Conservation (phyloP, 768 basidiomycete genomes). For the Lactarius psammicola region DNA sequence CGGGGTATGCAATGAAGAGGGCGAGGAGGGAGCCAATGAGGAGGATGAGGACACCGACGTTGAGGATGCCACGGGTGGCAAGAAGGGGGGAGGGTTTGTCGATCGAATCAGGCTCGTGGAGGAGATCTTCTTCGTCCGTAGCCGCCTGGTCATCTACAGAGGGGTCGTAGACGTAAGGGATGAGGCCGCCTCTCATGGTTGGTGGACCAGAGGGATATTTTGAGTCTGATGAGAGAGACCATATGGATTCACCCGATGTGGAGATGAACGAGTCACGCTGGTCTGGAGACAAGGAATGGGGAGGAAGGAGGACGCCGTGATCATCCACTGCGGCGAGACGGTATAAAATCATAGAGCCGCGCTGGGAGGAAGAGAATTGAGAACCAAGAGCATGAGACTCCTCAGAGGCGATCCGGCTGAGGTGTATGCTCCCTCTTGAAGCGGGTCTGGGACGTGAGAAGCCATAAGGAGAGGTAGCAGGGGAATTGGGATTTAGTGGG, state of each 20-base stretch:
- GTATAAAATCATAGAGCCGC: constrained; percentile 68
- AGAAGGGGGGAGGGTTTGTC: constrained; percentile 41
- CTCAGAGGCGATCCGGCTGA: constrained; percentile 47
- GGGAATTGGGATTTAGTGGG: constrained; percentile 50
- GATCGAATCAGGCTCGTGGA: constrained; percentile 58
- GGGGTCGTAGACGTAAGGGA: constrained; percentile 74
- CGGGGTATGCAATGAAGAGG: constrained; percentile 83
- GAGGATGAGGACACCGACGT: constrained; percentile 64
- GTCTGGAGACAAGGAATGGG: constrained; percentile 28
- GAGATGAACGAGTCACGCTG: constrained; percentile 49
- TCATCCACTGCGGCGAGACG: constrained; percentile 47
- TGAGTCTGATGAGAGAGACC: constrained; percentile 52
- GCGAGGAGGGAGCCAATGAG: constrained; percentile 60
- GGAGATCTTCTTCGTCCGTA: constrained; percentile 69
- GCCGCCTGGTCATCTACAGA: constrained; percentile 52
- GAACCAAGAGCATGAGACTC: constrained; percentile 44
- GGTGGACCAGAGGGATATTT: constrained; percentile 57
- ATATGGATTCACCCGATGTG: constrained; percentile 50
- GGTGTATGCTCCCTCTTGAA: constrained; percentile 42
- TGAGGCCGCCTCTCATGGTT: constrained; percentile 40
- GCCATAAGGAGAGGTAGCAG: constrained; percentile 26
- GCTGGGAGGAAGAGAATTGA: constrained; percentile 33
- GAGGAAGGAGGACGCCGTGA: constrained; percentile 38
- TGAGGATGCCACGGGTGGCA: constrained; percentile 55
- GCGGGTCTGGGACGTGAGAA: constrained; percentile 40